Evolutionary conservation across 495 filamentous ascomycete species (phyloP).

Genomic region (Saxophila tyrrhenica): DNA sequence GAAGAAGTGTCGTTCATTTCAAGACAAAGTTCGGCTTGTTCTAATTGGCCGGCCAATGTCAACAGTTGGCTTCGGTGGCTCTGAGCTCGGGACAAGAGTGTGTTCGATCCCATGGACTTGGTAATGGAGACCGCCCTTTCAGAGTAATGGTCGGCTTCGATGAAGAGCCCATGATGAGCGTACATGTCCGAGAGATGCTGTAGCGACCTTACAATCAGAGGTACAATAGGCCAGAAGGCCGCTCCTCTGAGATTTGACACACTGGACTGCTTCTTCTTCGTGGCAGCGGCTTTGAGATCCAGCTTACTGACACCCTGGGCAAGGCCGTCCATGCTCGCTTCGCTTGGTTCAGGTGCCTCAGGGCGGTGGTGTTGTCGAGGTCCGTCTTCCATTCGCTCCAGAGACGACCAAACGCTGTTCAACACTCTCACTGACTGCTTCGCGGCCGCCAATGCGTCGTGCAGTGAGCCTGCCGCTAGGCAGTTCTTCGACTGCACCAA

Average conservation of each 20-base stretch:
- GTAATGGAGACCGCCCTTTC: conserved; percentile 77
- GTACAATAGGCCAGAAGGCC: conserved; percentile 70
- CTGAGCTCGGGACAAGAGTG: conserved; percentile 36
- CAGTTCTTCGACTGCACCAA: conserved; percentile 6
- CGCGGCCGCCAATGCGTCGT: conserved; percentile 14
- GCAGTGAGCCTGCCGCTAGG: neutral
- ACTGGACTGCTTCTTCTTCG: neutral
- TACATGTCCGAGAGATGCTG: conserved; percentile 63
- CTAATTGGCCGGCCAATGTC: conserved; percentile 3
- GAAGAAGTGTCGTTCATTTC: neutral
- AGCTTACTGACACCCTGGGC: conserved; percentile 15
- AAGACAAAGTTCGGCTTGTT: conserved; percentile 17
- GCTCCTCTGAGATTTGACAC: conserved; percentile 41
- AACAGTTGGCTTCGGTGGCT: conserved; percentile 8
- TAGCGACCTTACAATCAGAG: conserved; percentile 56
- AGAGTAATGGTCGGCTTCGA: conserved; percentile 81
- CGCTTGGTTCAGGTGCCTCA: neutral
- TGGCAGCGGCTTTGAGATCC: too few species aligned
- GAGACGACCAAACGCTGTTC: conserved; percentile 11
- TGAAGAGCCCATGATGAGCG: conserved; percentile 71
- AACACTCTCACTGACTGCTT: conserved; percentile 15
- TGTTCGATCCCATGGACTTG: conserved; percentile 49
- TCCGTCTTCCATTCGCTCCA: neutral
- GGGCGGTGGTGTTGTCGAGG: neutral
- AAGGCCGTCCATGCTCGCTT: neutral